Conservation (phyloP, 148 eudicot species). For the Spergularia marina region DNA sequence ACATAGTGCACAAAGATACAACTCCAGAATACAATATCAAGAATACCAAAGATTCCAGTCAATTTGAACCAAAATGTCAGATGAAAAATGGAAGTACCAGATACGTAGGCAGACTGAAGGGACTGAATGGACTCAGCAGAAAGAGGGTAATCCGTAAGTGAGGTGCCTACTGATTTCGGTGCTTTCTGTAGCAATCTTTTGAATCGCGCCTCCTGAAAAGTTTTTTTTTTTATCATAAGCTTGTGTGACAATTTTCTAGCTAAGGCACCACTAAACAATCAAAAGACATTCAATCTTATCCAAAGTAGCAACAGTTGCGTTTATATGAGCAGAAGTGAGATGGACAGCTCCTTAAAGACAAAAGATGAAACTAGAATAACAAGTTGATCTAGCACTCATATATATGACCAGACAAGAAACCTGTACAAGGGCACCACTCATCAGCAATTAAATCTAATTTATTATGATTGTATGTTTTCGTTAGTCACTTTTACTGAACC, state of each 20-base stretch:
- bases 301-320: neutral
- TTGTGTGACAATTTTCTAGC: neutral
- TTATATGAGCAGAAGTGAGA: neutral
- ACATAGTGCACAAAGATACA: neutral
- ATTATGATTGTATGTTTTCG: too few relatives aligned
- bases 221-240: neutral
- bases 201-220: conserved; percentile 64
- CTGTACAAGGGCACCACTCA: too few relatives aligned
- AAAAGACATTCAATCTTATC: neutral
- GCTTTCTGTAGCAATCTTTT: conserved; percentile 67
- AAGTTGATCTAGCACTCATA: neutral
- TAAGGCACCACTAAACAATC: neutral
- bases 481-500: too few relatives aligned
- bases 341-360: neutral
- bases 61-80: neutral
- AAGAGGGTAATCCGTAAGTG: conserved; percentile 52
- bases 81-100: conserved; percentile 44
- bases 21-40: neutral
- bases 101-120: conserved; percentile 46
- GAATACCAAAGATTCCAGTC: neutral
- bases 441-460: too few relatives aligned
- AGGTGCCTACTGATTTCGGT: conserved; percentile 57
- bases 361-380: too few relatives aligned
- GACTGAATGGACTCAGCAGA: conserved; percentile 61
- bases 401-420: neutral